These are phyloP conservation scores for Kurtzmaniella fragi DNA, from an alignment of 805 yeast genomes.

Conservation along the genomic window DNA sequence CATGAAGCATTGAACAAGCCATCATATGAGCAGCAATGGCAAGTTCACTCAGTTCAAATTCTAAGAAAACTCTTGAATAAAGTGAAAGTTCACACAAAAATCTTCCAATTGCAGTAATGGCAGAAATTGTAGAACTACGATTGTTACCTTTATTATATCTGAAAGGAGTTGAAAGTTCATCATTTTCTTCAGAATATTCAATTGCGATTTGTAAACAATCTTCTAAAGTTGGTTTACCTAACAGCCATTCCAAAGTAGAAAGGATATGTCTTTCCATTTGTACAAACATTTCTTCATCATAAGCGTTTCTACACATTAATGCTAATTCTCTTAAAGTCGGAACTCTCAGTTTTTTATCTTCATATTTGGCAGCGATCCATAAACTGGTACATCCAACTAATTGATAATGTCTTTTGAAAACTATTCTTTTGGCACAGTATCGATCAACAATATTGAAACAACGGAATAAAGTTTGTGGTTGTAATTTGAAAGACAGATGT, in stretches of 20 bases:
- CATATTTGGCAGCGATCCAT: slow-evolving; percentile 49
- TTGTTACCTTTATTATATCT: slow-evolving; percentile 13
- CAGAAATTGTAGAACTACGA: slow-evolving; percentile 35
- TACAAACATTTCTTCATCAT: slow-evolving; percentile 48
- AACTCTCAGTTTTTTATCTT: slow-evolving; percentile 54
- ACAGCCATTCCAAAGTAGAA: slow-evolving; percentile 52
- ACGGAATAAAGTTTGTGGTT: slow-evolving; percentile 38
- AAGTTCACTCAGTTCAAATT: slow-evolving; percentile 41
- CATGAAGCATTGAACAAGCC: slow-evolving; percentile 50
- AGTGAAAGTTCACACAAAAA: slow-evolving; percentile 52
- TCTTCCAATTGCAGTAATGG: slow-evolving; percentile 49
- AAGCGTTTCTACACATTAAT: slow-evolving; percentile 54
- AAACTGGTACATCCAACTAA: slow-evolving; percentile 44
- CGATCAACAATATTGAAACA: slow-evolving; percentile 43
- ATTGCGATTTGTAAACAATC: slow-evolving; percentile 46
- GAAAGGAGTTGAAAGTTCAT: slow-evolving; percentile 16
- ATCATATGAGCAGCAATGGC: slow-evolving; percentile 46
- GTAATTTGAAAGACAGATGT: slow-evolving; percentile 37
- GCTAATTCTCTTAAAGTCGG: slow-evolving; percentile 52
- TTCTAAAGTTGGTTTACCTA: slow-evolving; percentile 46
- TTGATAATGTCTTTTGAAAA: slow-evolving; percentile 43
- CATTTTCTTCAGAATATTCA: slow-evolving; percentile 14
- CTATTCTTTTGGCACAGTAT: slow-evolving; percentile 42
- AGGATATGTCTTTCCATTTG: slow-evolving; percentile 65
- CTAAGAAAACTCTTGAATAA: slow-evolving; percentile 45